Evolutionary conservation across 2,329 filamentous ascomycete species (phyloP).

Genomic region (Periconia digitata): DNA sequence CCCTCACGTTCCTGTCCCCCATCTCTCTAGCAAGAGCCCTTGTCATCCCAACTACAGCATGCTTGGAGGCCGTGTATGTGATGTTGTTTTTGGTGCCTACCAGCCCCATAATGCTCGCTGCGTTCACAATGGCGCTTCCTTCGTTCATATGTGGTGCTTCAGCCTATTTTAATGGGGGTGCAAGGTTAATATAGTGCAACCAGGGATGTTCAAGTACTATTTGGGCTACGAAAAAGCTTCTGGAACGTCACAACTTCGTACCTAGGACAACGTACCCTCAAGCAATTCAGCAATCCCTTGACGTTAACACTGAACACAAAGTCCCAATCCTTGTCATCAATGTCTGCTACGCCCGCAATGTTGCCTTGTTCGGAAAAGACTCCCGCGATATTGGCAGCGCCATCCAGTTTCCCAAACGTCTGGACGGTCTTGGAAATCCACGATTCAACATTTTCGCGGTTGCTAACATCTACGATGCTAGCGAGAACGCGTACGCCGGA

Average conservation of each 20-base stretch:
- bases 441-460: slow-evolving; percentile 50
- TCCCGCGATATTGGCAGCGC: slow-evolving; percentile 50
- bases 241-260: no score
- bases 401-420: slow-evolving; percentile 51
- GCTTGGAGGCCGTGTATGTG: slow-evolving; percentile 44
- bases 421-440: slow-evolving; percentile 53
- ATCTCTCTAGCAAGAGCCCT: slow-evolving; percentile 44
- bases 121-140: slow-evolving; percentile 44
- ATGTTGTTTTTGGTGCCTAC: slow-evolving; percentile 43
- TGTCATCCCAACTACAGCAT: slow-evolving; percentile 46
- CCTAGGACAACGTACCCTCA: no score
- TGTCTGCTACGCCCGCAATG: slow-evolving; percentile 22
- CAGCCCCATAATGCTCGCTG: slow-evolving; percentile 56
- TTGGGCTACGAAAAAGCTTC: no score
- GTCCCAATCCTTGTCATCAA: slow-evolving; percentile 44
- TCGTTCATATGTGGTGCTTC: slow-evolving; percentile 46
- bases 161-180: no score
- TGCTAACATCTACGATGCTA: slow-evolving; percentile 53
- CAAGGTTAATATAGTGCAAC: no score
- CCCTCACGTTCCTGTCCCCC: slow-evolving; percentile 36
- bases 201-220: no score
- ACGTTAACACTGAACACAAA: slow-evolving; percentile 43
- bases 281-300: slow-evolving; percentile 42
- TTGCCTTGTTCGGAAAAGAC: slow-evolving; percentile 34
- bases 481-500: slow-evolving; percentile 30